Evolutionary conservation across 441 rosid genomes (phyloP).

Genomic region (Corymbia calophylla): DNA sequence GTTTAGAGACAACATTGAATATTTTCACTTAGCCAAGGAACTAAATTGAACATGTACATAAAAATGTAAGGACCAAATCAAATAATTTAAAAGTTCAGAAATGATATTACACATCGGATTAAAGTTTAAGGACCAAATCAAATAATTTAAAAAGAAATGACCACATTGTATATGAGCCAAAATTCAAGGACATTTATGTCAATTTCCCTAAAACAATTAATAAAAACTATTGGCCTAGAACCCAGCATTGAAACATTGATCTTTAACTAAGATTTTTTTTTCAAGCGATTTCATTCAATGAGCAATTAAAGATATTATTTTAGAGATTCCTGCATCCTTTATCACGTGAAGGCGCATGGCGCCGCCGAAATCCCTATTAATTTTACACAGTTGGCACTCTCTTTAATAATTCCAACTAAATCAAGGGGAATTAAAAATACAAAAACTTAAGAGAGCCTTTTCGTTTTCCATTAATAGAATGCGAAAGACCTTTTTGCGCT

Average conservation of each 20-base stretch:
- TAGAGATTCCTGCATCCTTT: not conserved
- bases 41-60: no score
- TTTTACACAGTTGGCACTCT: not conserved
- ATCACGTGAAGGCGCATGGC: not conserved
- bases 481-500: not conserved
- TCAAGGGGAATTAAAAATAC: no score
- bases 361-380: not conserved
- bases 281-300: not conserved
- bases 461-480: not conserved
- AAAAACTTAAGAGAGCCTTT: not conserved
- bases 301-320: not conserved
- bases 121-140: fast-evolving
- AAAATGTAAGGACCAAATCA: not conserved
- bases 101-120: fast-evolving
- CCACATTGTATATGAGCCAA: fast-evolving
- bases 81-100: fast-evolving
- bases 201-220: not conserved
- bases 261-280: not conserved
- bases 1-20: not conserved
- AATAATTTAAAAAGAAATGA: no score
- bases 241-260: not conserved
- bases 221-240: not conserved
- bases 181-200: not conserved
- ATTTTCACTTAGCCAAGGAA: no score
- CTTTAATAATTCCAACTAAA: not conserved